Evolutionary conservation across 805 yeast species (phyloP), one percentile per base, ranked within the genome.

Genomic region (Teunomyces atbi): DNA sequence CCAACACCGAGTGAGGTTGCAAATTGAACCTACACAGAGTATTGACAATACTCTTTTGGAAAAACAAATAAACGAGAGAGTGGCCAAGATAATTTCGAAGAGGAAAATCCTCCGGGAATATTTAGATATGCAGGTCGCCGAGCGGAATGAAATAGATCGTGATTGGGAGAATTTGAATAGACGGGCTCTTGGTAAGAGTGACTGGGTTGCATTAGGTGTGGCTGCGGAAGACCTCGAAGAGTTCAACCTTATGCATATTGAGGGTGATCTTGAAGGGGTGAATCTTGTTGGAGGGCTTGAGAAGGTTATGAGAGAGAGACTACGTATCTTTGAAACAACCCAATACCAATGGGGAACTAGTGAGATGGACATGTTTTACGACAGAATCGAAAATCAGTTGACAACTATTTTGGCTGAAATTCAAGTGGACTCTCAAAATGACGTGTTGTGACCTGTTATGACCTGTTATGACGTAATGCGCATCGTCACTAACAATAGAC

Each of bases 91-190:
- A 6, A 51, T 72, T 11, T 50, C 52, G 16, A 77, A 73, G 53
- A 60, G 80, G 39, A 47, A 59, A 19, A 47, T 70, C 10, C 74
- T 71, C 53, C 69, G 69, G 39, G 63, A 67, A 13, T 60, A 67
- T 45, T 59, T 68, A 26, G 59, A 55, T 20, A 45, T 41, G 10
- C 53, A 63, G 42, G 51, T 68, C 2, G 56, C 59, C 26, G 60
- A 56, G 5, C 50, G 54, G 21, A 29, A 20, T 13, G 48, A 53
- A 6, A 52, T 69, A 5, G 67, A 66, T 26, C 41, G 63, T 10
- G 66, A 73, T 37, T 79, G 83, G 83, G 71, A 74, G 11, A 62
- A 63, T 38, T 60, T 77, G 15, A 74, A 78, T 48, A 53, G 61
- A 2, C 54, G 64, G 2, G 46, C 67, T 6, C 62, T 65, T 36